These are phyloP conservation scores for Coemansia sp. DNA, from an alignment of 192 early-diverging fungal genomes.

Conservation along the genomic window DNA sequence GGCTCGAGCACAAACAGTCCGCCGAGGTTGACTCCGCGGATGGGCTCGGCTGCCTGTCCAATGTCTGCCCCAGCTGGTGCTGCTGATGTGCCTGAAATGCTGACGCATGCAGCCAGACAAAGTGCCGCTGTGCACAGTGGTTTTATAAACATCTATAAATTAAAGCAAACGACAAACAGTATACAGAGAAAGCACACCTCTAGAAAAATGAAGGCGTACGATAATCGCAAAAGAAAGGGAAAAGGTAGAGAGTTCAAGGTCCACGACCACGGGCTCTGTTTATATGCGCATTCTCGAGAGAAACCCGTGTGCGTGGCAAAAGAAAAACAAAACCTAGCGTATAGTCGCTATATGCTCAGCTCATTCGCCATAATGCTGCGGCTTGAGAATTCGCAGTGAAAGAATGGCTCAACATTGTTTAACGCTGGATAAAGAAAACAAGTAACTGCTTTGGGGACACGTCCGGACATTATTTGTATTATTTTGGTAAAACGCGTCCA, in stretches of 20 bases:
- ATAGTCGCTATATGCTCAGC: not conserved
- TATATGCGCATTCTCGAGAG: not conserved
- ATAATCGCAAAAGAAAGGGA: not conserved
- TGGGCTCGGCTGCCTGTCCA: slow-evolving; percentile 15
- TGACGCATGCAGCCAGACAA: not conserved
- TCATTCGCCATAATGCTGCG: not conserved
- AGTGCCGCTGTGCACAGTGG: not conserved
- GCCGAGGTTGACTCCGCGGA: slow-evolving; percentile 71
- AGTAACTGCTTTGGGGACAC: slow-evolving; percentile 10
- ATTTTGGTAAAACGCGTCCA: not conserved
- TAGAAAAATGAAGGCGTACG: not conserved
- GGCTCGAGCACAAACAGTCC: slow-evolving; percentile 71
- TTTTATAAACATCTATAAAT: not conserved
- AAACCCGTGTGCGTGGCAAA: not conserved
- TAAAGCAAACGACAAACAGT: not conserved
- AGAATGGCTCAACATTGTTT: slow-evolving; percentile 3
- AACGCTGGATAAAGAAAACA: slow-evolving; percentile 2
- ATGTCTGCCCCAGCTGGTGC: not conserved
- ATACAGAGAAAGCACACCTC: slow-evolving; percentile 2
- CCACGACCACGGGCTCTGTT: not conserved
- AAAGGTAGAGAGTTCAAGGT: not conserved
- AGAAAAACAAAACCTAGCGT: not conserved
- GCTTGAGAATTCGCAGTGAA: slow-evolving; percentile 5
- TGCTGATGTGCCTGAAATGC: slow-evolving; percentile 1
- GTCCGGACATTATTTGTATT: not conserved